phyloP scores from a whole-genome alignment of 257 asterid genomes.

The Ophiorrhiza pumila region DNA sequence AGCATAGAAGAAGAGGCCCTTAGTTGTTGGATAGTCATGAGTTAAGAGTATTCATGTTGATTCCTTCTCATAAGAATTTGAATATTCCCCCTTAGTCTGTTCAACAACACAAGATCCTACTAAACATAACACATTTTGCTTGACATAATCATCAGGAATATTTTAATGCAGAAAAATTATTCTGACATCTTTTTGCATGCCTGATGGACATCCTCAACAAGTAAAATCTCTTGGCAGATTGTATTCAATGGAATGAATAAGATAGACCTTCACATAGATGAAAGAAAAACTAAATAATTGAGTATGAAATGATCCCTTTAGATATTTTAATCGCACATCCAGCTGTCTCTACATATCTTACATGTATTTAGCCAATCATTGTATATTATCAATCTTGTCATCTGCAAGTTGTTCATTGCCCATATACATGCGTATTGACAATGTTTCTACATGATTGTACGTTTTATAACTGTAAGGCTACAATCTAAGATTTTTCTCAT shows the following conservation, averaged over 20 bases:
- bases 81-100: not conserved
- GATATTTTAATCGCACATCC: not conserved
- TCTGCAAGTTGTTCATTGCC: not conserved
- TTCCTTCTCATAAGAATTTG: not conserved
- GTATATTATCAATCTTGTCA: not conserved
- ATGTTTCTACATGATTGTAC: not conserved
- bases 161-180: not conserved
- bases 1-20: not conserved
- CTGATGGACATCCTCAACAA: not conserved
- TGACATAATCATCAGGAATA: not conserved
- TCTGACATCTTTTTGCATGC: not conserved
- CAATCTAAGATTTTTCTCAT: constrained; percentile 17
- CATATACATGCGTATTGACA: not conserved
- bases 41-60: not conserved
- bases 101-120: not conserved
- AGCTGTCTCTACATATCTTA: not conserved
- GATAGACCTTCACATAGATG: not conserved
- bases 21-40: not conserved
- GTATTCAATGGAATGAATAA: not conserved
- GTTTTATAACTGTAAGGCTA: not conserved
- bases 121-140: not conserved
- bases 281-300: not conserved
- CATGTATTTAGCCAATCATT: not conserved
- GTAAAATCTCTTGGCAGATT: not conserved
- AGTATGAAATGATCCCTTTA: not conserved